Conservation (phyloP, 495 filamentous ascomycete species). For the Neurospora africana region DNA sequence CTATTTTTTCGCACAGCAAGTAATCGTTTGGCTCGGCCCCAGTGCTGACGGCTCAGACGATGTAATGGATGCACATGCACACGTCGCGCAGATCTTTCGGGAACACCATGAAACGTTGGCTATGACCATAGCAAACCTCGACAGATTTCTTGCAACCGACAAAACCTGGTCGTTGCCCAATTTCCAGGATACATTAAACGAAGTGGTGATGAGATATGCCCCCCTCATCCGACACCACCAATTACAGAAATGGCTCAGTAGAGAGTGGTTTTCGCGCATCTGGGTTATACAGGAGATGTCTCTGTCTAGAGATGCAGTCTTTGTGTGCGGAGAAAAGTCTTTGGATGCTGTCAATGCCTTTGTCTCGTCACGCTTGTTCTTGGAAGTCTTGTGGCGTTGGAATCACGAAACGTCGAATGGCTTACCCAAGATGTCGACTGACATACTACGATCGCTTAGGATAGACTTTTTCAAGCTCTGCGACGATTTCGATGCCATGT, state of each 20-base stretch:
- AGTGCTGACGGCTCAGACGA: slow-evolving; percentile 5
- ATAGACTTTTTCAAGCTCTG: neutral
- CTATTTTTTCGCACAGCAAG: neutral
- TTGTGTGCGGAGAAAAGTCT: neutral
- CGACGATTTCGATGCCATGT: neutral
- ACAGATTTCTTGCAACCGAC: rapidly evolving
- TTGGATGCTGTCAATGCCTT: neutral
- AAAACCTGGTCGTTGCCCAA: neutral
- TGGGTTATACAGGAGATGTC: neutral
- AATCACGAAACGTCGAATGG: too few species aligned
- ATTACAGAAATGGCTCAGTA: neutral
- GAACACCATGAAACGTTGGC: neutral
- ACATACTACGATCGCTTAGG: neutral
- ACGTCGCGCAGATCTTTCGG: neutral
- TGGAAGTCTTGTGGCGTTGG: neutral
- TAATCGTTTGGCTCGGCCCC: neutral
- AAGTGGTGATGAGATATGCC: neutral
- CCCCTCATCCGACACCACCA: neutral
- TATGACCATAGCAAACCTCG: neutral
- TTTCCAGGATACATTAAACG: neutral
- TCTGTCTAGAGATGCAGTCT: neutral
- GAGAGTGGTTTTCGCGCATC: neutral
- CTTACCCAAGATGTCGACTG: neutral
- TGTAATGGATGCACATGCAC: slow-evolving; percentile 5
- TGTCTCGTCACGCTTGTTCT: neutral